A percentile compares a stretch with the other conserved stretches of the same genome.
phyloP scores from a whole-genome alignment of 2,329 filamentous ascomycete species.

The Lomentospora prolificans region DNA sequence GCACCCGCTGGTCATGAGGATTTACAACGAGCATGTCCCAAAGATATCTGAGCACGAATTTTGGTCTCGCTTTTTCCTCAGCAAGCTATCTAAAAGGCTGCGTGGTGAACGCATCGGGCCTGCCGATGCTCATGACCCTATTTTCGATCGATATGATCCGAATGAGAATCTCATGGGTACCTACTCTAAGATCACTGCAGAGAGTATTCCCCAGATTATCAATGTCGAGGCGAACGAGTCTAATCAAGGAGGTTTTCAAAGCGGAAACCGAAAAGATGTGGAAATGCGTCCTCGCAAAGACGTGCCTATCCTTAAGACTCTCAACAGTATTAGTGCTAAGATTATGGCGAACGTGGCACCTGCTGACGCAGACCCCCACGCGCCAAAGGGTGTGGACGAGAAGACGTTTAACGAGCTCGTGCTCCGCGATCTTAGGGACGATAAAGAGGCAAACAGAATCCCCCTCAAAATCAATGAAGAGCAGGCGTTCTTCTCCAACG shows the following conservation, averaged over 20 bases:
- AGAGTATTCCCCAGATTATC: conserved; percentile 77
- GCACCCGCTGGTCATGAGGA: conserved; percentile 78
- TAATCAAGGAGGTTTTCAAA: conserved; percentile 73
- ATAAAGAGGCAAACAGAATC: conserved; percentile 65
- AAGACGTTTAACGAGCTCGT: conserved; percentile 64
- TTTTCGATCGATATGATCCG: conserved; percentile 80
- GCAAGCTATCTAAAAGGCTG: conserved; percentile 79
- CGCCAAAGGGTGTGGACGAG: conserved; percentile 52
- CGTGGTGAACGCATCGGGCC: conserved; percentile 81
- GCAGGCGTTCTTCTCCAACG: conserved; percentile 65
- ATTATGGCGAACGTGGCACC: conserved; percentile 82
- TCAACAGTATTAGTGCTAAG: conserved; percentile 88
- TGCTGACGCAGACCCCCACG: conserved; percentile 58
- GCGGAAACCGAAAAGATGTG: conserved; percentile 77
- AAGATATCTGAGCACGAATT: conserved; percentile 72
- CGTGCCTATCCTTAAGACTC: conserved; percentile 76
- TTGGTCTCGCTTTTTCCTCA: conserved; percentile 91
- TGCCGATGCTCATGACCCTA: conserved; percentile 62
- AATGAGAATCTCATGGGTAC: conserved; percentile 52
- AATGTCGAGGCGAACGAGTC: conserved; percentile 92
- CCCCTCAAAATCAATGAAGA: conserved; percentile 84
- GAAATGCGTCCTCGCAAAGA: conserved; percentile 81
- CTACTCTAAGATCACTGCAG: conserved; percentile 43
- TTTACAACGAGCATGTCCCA: conserved; percentile 90
- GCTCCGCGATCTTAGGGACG: conserved; percentile 69